These are phyloP conservation scores for Aotearoamyces nothofagi DNA, from an alignment of 2,329 filamentous ascomycete species.

Conservation along the genomic window DNA sequence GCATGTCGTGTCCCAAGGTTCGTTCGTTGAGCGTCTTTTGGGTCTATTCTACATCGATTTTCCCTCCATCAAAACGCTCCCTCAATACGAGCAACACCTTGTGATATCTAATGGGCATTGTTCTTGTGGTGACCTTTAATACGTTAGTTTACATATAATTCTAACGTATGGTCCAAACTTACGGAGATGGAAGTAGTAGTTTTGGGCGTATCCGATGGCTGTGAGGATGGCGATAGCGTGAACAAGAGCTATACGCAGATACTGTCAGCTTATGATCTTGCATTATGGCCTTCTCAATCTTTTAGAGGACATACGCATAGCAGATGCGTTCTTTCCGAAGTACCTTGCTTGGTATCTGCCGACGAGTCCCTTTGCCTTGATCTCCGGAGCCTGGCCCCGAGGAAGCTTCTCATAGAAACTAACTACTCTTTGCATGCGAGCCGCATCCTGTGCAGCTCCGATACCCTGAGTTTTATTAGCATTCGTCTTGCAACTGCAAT, in stretches of 20 bases:
- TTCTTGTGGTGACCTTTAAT: conserved; percentile 95
- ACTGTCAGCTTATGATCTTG: too few species aligned
- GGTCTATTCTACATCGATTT: too few species aligned
- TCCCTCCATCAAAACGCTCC: too few species aligned
- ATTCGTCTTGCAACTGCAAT: conserved; percentile 4
- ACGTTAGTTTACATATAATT: conserved; percentile 10
- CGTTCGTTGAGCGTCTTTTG: too few species aligned
- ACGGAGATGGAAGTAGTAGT: conserved; percentile 99
- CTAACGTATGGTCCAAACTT: conserved; percentile 27
- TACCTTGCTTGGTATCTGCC: conserved; percentile 82
- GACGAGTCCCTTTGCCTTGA: conserved; percentile 68
- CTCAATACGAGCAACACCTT: too few species aligned
- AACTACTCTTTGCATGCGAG: conserved; percentile 95
- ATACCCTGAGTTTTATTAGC: conserved; percentile 54
- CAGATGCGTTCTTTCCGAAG: conserved; percentile 88
- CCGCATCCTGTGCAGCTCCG: conserved; percentile 85
- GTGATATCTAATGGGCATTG: conserved; percentile 91
- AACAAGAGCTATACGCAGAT: conserved; percentile 61
- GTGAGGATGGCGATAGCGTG: conserved; percentile 71
- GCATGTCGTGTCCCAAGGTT: too few species aligned
- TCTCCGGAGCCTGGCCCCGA: conserved; percentile 74
- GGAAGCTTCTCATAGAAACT: conserved; percentile 98
- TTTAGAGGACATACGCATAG: conserved; percentile 72
- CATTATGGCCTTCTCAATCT: too few species aligned
- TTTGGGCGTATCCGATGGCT: conserved; percentile 80